Percentiles rank a stretch among this genome's conserved stretches.
These are phyloP conservation scores for Sphaerostilbella broomeana DNA, from an alignment of 2,329 filamentous ascomycete genomes.

Conservation along the genomic window DNA sequence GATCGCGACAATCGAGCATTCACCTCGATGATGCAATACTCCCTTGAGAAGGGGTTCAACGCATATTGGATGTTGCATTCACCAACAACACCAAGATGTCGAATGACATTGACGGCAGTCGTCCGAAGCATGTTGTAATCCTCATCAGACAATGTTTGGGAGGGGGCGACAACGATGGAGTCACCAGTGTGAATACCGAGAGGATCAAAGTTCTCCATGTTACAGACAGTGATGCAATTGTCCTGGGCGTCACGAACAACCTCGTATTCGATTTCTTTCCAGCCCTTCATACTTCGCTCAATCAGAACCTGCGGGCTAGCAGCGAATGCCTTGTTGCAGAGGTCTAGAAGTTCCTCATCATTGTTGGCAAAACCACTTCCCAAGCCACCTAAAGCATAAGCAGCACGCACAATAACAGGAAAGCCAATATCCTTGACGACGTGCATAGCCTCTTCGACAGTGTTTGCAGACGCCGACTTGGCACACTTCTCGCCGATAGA, in stretches of 20 bases:
- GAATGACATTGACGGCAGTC: slow-evolving; percentile 93
- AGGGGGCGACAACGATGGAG: slow-evolving; percentile 95
- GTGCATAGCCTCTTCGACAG: slow-evolving; percentile 78
- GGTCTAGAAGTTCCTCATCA: slow-evolving; percentile 70
- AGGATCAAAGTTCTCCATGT: slow-evolving; percentile 99
- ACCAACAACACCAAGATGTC: slow-evolving; percentile 92
- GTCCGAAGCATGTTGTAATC: slow-evolving; percentile 99
- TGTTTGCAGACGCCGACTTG: slow-evolving; percentile 90
- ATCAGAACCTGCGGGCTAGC: slow-evolving; percentile 94
- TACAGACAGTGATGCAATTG: slow-evolving; percentile 99
- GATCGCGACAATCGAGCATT: slow-evolving; percentile 94
- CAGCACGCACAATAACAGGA: slow-evolving; percentile 93
- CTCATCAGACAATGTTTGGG: slow-evolving; percentile 91
- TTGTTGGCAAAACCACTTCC: slow-evolving; percentile 94
- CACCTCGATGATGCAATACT: slow-evolving; percentile 99
- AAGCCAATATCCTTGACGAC: slow-evolving; percentile 89
- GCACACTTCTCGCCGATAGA: slow-evolving; percentile 97
- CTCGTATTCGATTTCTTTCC: slow-evolving; percentile 99
- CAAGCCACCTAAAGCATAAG: slow-evolving; percentile 89
- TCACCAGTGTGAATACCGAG: slow-evolving; percentile 97
- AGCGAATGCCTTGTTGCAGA: slow-evolving; percentile 92
- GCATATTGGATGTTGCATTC: slow-evolving; percentile 99
- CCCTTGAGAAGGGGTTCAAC: slow-evolving; percentile 85
- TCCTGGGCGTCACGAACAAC: slow-evolving; percentile 92
- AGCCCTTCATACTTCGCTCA: slow-evolving; percentile 98